Evolutionary conservation across 352 stramenopile genomes (phyloP).

Genomic region (Globisporangium nagaii): DNA sequence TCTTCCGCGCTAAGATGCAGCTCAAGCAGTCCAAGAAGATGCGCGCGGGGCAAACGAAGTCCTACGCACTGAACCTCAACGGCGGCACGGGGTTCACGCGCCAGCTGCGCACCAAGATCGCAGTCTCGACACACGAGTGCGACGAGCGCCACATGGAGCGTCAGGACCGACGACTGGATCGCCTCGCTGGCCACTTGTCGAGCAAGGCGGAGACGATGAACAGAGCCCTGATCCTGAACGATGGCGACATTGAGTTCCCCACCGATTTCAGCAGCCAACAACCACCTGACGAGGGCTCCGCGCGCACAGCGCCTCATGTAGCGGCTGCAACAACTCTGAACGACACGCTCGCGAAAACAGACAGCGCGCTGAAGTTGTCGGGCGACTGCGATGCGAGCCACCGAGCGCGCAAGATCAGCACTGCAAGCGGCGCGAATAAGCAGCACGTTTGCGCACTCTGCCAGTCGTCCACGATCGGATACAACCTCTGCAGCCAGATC

Average conservation of each 20-base stretch:
- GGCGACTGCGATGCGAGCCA: background rate
- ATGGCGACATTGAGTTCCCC: conserved; percentile 1
- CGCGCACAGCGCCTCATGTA: background rate
- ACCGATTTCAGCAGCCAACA: conserved; percentile 7
- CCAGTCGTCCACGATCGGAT: conserved; percentile 48
- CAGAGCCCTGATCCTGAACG: conserved; percentile 6
- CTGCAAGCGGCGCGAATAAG: background rate
- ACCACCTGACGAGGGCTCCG: background rate
- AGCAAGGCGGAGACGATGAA: conserved; percentile 42
- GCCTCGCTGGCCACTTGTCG: conserved; percentile 36
- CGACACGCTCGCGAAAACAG: background rate
- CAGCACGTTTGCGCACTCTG: conserved; percentile 31
- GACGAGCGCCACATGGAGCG: conserved; percentile 33
- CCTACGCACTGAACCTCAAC: conserved; percentile 35
- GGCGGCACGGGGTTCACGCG: conserved; percentile 44
- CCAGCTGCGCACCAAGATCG: conserved; percentile 48
- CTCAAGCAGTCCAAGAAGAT: conserved; percentile 75
- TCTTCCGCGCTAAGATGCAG: conserved; percentile 67
- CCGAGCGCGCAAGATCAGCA: background rate
- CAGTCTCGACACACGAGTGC: conserved; percentile 35
- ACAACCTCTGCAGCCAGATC: conserved; percentile 64
- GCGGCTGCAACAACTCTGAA: background rate
- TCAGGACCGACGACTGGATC: conserved; percentile 34
- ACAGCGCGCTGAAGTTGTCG: background rate
- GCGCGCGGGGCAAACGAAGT: conserved; percentile 43